Percentiles rank a stretch among this genome's conserved stretches.
Evolutionary conservation across 352 stramenopile species (phyloP).

Genomic region (Achlya hypogyna): DNA sequence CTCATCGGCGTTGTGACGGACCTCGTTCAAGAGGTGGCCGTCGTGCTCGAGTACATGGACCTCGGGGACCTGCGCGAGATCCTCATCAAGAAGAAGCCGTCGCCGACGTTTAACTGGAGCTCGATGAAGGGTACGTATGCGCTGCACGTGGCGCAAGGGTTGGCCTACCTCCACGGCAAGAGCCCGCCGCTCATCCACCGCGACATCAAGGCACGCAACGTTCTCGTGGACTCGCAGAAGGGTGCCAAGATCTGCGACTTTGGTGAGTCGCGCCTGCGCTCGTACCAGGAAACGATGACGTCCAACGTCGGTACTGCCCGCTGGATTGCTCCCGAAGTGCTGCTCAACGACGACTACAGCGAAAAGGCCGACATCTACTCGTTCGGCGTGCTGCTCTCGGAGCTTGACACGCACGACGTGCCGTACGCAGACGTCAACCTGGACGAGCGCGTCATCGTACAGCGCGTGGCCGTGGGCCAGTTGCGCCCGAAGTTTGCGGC

Average conservation of each 20-base stretch:
- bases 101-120: constrained; percentile 28
- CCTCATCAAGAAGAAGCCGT: constrained; percentile 35
- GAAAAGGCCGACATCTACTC: constrained; percentile 78
- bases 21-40: constrained; percentile 38
- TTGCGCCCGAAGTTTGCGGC: constrained; percentile 65
- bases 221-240: constrained; percentile 49
- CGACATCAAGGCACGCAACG: constrained; percentile 88
- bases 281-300: constrained; percentile 20
- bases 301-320: constrained; percentile 18
- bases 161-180: constrained; percentile 84
- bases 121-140: constrained; percentile 62
- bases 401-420: constrained; percentile 70
- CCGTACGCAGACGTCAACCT: constrained; percentile 54
- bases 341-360: constrained; percentile 42
- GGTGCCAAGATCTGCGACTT: constrained; percentile 41
- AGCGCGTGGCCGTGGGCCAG: constrained; percentile 70
- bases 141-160: constrained; percentile 67
- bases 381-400: constrained; percentile 54
- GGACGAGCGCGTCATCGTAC: constrained; percentile 73
- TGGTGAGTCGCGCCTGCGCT: constrained; percentile 22
- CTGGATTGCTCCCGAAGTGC: constrained; percentile 18
- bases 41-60: constrained; percentile 79
- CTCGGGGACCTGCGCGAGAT: constrained; percentile 55
- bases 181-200: constrained; percentile 85
- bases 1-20: constrained; percentile 70